Base-by-base conservation (phyloP, 1,139 yeast genomes). In the Suhomyces bokatorum region DNA sequence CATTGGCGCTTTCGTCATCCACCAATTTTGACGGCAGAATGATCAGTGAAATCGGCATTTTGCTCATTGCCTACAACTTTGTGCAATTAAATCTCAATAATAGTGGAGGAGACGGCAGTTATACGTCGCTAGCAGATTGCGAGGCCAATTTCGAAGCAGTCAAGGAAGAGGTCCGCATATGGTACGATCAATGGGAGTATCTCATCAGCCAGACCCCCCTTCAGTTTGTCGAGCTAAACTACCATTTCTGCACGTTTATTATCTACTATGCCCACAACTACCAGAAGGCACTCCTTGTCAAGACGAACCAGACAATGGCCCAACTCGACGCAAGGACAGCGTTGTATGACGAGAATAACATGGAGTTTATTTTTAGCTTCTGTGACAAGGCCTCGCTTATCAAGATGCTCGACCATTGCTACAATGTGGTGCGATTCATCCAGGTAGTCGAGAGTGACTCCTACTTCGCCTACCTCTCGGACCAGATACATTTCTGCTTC, bases 1-100 rank as follows among this genome's bases (percentile, higher is more conserved):
- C 85, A 1, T 67, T 85, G 38, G 81, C 83, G 33, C 67, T 85
- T 32, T 74, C 83, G 2, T 73, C 80, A 37, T 82, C 93, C 0
- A 85, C 93, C 3, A 85, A 85, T 56, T 87, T 87, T 58, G 96
- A 87, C 59, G 91, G 90, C 12, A 67, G 95, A 49, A 86, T 87
- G 83, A 85, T 87, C 13, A 85, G 91, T 43, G 96, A 87, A 62
- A 83, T 86, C 43, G 79, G 83, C 15, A 72, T 86, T 10, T 78
- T 85, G 45, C 63, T 81, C 30, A 73, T 84, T 14, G 72, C 87
- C 1, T 86, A 86, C 61, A 79, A 78, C 47, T 85, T 75, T 57
- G 67, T 83, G 28, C 87, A 83, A 55, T 55, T 60, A 2, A 66
- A 58, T 45, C 52, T 69, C 32, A 67, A 67, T 41, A 39, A 39